phyloP scores from a whole-genome alignment of 2,329 filamentous ascomycete genomes.

The Diaporthe citriasiana region DNA sequence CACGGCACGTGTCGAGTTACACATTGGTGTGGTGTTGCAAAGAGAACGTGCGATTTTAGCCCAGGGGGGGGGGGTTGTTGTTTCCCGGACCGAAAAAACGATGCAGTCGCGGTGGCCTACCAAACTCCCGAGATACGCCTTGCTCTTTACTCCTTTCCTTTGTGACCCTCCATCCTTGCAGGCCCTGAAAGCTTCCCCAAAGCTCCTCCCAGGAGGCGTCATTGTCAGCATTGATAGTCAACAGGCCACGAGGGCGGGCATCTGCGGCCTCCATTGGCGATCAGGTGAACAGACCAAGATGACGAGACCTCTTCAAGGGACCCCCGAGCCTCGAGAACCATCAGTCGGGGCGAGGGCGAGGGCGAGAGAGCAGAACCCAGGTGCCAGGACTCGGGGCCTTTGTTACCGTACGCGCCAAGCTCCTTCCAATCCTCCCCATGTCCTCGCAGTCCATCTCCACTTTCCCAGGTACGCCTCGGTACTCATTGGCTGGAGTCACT shows the following conservation, averaged over 20 bases:
- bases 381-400: not conserved
- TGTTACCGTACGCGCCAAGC: conserved; percentile 25
- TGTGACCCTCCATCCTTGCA: not conserved
- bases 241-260: conserved; percentile 8
- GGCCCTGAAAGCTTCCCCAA: not conserved
- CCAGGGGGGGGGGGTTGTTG: not conserved
- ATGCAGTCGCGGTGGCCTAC: conserved; percentile 1
- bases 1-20: conserved; percentile 8
- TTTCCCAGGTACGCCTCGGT: not conserved
- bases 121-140: not conserved
- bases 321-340: no score
- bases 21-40: not conserved
- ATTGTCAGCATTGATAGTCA: conserved; percentile 7
- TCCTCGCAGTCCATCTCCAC: conserved; percentile 11
- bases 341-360: not conserved
- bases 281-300: conserved; percentile 24
- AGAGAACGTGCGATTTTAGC: conserved; percentile 1
- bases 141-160: not conserved
- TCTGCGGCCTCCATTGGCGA: conserved; percentile 11
- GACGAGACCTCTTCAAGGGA: conserved; percentile 10
- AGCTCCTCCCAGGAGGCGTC: conserved; percentile 5
- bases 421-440: conserved; percentile 18
- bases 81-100: conserved; percentile 2
- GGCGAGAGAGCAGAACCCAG: not conserved
- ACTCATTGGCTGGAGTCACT: not conserved